Percentiles rank a stretch among this genome's conserved stretches.
phyloP scores from a whole-genome alignment of 2,329 filamentous ascomycete genomes.

The Chalara sp. region DNA sequence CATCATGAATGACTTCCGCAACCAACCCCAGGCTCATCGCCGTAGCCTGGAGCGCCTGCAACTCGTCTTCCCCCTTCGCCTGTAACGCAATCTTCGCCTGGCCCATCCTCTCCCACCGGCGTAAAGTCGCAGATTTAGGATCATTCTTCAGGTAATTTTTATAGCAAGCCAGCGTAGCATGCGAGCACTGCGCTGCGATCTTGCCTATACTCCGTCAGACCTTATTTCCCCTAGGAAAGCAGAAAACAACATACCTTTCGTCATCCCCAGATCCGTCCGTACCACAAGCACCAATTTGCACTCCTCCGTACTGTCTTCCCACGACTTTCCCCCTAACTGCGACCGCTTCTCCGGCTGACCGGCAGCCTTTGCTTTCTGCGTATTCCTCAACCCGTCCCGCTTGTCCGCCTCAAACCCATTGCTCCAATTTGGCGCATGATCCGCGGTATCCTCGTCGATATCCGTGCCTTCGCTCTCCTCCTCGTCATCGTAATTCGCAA shows the following conservation, averaged over 20 bases:
- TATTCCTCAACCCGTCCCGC: slow-evolving; percentile 45
- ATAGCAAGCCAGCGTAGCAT: slow-evolving; percentile 97
- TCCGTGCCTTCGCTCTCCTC: slow-evolving; percentile 65
- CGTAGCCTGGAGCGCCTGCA: slow-evolving; percentile 66
- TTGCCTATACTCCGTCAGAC: slow-evolving; percentile 59
- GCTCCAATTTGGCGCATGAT: slow-evolving; percentile 62
- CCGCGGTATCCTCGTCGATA: slow-evolving; percentile 47
- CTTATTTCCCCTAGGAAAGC: not conserved
- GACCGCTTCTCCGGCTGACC: slow-evolving; percentile 26
- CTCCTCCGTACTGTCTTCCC: slow-evolving; percentile 56
- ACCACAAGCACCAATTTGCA: slow-evolving; percentile 94
- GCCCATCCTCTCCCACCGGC: slow-evolving; percentile 77
- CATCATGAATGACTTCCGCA: slow-evolving; percentile 86
- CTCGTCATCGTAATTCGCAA: slow-evolving; percentile 52
- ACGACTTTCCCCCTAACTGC: not conserved
- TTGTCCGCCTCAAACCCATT: slow-evolving; percentile 54
- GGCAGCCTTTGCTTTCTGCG: slow-evolving; percentile 25
- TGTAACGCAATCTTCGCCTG: slow-evolving; percentile 94
- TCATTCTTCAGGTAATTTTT: slow-evolving; percentile 61
- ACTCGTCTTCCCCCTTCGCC: slow-evolving; percentile 77
- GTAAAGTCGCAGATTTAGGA: slow-evolving; percentile 57
- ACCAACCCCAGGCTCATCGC: slow-evolving; percentile 80
- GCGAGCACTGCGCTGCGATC: slow-evolving; percentile 90
- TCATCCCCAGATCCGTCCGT: slow-evolving; percentile 92
- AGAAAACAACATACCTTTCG: slow-evolving; percentile 60